Base-by-base conservation (phyloP, 768 basidiomycete genomes). In the Gyrodon lividus region DNA sequence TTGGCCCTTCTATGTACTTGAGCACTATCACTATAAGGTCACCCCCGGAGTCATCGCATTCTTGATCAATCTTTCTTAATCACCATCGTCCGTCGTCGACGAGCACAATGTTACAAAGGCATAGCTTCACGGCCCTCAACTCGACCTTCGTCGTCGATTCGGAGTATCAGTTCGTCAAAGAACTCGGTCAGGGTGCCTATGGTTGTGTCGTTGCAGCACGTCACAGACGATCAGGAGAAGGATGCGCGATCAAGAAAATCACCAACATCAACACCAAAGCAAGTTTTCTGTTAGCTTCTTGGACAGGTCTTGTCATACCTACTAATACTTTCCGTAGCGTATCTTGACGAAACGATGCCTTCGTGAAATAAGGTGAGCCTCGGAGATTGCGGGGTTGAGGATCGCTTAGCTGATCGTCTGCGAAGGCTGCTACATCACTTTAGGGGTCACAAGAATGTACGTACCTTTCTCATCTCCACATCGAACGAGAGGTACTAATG, bases 341-440 rank as follows among this genome's bases (percentile, higher is more conserved):
- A 98, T 98, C 69, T 75, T 98, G 60, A 98, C 96, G 44, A 99
- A 99, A 72, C 79, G 97, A 69, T 98, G 96, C 67, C 71, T 98
- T 68, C 76, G 97, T 42, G 97, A 99, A 74, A 92, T 99, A 72
- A 89, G 84, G 91, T 89, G 64, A 50, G 79, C 72, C 20, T 24
- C 22, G 19, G 37, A 42, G 37, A 23, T 41, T 19, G 13, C 13
- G 30, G 13, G 31, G 9, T 33, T 10, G 23, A 7, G 38, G 24
- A 24, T 40, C 2, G 13, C 48, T 55, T 41, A 48, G 44, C 56
- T 62, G 43, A 66, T 57, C 35, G 46, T 51, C 6, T 38, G 6
- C 41, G 26, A 48, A 95, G 93, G 66, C 77, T 99, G 37, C 72
- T 99, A 33, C 94, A 96, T 71, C 97, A 99, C 71, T 99, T 99